These are phyloP conservation scores for Durio zibethinus DNA, from an alignment of 345 rosid species.

Conservation along the genomic window DNA sequence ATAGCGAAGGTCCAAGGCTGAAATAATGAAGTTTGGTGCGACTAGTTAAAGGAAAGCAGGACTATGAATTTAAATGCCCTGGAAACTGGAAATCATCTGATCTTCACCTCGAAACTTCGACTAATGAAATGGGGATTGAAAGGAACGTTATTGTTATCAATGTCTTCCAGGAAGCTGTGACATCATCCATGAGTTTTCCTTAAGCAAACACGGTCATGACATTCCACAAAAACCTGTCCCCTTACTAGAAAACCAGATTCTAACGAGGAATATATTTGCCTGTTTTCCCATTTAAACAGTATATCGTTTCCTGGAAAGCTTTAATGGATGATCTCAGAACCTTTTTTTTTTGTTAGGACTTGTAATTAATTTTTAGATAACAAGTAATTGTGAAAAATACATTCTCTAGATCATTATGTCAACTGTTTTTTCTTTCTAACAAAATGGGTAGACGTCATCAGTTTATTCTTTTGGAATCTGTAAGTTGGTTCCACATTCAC, in stretches of 20 bases:
- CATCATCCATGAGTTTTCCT: not conserved
- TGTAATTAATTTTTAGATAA: not conserved
- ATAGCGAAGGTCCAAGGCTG: not conserved
- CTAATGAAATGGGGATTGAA: not conserved
- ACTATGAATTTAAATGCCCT: not conserved
- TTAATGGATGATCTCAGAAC: not conserved
- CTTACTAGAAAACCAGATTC: not conserved
- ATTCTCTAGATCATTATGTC: no score
- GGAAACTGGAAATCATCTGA: not conserved
- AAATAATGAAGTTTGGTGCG: not conserved
- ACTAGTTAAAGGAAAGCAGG: not conserved
- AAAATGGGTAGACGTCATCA: not conserved
- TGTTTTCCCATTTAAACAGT: not conserved
- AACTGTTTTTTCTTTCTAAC: not conserved
- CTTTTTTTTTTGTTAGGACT: not conserved
- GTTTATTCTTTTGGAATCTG: not conserved
- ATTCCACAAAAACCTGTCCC: not conserved
- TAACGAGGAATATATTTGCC: not conserved
- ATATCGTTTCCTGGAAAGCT: not conserved
- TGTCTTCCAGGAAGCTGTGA: not conserved
- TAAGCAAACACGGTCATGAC: not conserved
- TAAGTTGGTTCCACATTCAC: not conserved
- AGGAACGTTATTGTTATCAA: not conserved
- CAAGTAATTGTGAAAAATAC: not conserved
- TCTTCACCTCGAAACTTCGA: not conserved